Evolutionary conservation across 192 early-diverging fungal genomes (phyloP).

Genomic region (Linnemannia hyalina): DNA sequence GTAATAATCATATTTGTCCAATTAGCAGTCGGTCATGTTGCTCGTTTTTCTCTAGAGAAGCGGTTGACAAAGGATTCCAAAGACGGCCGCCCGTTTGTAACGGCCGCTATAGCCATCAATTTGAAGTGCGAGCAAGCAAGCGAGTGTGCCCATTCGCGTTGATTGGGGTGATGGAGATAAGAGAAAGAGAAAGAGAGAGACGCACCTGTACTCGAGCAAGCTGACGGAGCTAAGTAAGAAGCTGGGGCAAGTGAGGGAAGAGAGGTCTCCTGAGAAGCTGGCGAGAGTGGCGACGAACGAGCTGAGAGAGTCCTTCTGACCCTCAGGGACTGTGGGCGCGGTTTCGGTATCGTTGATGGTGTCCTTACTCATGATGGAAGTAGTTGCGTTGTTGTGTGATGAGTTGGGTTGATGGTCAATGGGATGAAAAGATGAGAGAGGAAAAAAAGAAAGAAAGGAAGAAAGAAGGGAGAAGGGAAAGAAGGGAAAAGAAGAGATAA

Average conservation of each 20-base stretch:
- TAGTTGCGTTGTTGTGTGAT: not conserved
- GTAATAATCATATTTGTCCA: not conserved
- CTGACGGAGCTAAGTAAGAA: conserved; percentile 83
- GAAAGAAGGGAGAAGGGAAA: not conserved
- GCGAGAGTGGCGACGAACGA: conserved; percentile 78
- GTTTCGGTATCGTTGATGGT: conserved; percentile 26
- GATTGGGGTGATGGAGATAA: not conserved
- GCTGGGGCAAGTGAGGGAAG: conserved; percentile 83
- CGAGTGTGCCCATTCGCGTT: conserved; percentile 24
- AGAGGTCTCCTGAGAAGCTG: conserved; percentile 86
- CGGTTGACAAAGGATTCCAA: not conserved
- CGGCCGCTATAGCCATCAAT: not conserved
- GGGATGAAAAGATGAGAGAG: not conserved
- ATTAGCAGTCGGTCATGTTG: not conserved
- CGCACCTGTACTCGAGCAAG: conserved; percentile 82
- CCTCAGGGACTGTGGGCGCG: conserved; percentile 64
- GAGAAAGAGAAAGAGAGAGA: conserved; percentile 1
- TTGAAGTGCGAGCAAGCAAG: not conserved
- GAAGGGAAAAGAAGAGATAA: not conserved
- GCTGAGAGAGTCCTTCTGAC: conserved; percentile 73
- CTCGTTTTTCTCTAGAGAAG: not conserved
- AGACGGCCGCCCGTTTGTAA: not conserved
- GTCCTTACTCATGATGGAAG: conserved; percentile 41
- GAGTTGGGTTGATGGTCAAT: not conserved
- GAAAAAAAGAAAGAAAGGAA: not conserved